Conservation (phyloP, 768 basidiomycete genomes). For the Solioccasus polychromus region DNA sequence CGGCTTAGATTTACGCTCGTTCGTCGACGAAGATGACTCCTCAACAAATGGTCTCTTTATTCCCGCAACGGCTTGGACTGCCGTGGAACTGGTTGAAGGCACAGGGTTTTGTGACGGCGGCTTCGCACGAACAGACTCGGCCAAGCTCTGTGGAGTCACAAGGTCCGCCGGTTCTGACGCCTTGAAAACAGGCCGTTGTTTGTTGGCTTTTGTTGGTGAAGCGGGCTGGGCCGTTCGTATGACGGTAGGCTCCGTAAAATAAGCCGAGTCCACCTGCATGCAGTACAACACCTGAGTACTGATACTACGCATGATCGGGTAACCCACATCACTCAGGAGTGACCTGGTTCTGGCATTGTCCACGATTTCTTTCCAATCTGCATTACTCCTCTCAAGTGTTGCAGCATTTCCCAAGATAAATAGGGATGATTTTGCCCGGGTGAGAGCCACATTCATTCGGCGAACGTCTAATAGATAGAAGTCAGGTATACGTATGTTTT, state of each 20-base stretch:
- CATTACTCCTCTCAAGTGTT: conserved; percentile 84
- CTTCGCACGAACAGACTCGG: conserved; percentile 27
- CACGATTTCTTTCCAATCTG: conserved; percentile 76
- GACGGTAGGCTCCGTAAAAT: conserved; percentile 35
- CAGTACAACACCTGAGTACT: neutral
- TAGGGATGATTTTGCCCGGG: conserved; percentile 91
- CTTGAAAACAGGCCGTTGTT: conserved; percentile 16
- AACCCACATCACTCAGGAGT: conserved; percentile 58
- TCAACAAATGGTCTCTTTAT: conserved; percentile 21
- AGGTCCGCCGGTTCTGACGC: conserved; percentile 33
- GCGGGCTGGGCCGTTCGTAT: conserved; percentile 14
- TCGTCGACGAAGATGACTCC: conserved; percentile 14
- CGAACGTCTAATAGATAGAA: conserved; percentile 52
- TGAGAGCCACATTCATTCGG: conserved; percentile 98
- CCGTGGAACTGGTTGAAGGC: neutral
- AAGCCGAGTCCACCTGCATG: conserved; percentile 33
- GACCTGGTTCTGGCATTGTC: conserved; percentile 67
- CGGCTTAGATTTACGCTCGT: conserved; percentile 25
- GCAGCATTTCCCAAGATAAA: conserved; percentile 91
- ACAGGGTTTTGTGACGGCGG: conserved; percentile 15
- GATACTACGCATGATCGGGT: neutral
- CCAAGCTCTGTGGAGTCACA: conserved; percentile 38
- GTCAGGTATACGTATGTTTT: conserved; percentile 5
- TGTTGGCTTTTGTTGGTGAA: conserved; percentile 23
- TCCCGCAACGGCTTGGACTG: neutral